Percentiles rank a stretch among this genome's conserved stretches.
phyloP scores from a whole-genome alignment of 495 filamentous ascomycete genomes.

The Articulospora tetracladia region DNA sequence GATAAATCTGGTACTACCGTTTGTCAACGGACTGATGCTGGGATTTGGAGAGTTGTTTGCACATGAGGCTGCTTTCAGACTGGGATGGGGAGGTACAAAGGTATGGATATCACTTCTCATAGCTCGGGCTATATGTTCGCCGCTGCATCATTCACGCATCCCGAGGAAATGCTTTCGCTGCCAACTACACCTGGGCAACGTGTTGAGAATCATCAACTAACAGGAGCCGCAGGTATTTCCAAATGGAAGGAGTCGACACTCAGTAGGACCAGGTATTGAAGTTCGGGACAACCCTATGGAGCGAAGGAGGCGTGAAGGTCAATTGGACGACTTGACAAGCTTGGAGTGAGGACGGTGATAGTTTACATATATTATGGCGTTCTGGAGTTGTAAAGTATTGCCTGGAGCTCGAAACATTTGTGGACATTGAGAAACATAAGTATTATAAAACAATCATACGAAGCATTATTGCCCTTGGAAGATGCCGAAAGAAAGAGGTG shows the following conservation, averaged over 20 bases:
- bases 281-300: constrained; percentile 27
- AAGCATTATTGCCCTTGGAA: background rate
- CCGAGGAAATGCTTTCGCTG: background rate
- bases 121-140: background rate
- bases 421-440: background rate
- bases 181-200: background rate
- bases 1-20: constrained; percentile 92
- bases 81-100: constrained; percentile 92
- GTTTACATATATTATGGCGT: constrained; percentile 16
- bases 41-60: constrained; percentile 96
- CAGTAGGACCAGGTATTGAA: constrained; percentile 52
- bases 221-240: constrained; percentile 42
- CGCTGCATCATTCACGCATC: no score
- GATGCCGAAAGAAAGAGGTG: background rate
- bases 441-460: background rate
- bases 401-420: background rate
- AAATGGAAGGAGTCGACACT: constrained; percentile 34
- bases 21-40: constrained; percentile 97
- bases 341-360: constrained; percentile 37
- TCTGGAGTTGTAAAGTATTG: constrained; percentile 19
- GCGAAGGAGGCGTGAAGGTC: constrained; percentile 27
- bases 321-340: constrained; percentile 42
- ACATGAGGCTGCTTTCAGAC: constrained; percentile 86
- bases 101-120: constrained; percentile 46
- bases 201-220: background rate